These are phyloP conservation scores for Panicum miliaceum DNA, from an alignment of 176 grass and related monocot species.

Conservation along the genomic window DNA sequence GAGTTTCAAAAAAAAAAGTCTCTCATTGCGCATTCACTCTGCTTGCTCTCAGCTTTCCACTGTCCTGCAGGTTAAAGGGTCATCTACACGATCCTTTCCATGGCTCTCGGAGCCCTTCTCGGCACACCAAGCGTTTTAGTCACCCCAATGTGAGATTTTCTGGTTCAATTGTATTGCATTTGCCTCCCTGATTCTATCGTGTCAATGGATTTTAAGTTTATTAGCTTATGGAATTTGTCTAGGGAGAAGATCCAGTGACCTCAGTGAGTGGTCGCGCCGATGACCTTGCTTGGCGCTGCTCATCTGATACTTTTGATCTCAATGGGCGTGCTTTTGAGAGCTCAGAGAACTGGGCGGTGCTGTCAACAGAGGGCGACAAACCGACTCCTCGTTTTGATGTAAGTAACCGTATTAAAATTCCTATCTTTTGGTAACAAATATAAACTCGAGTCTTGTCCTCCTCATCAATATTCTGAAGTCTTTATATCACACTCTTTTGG, in stretches of 20 bases:
- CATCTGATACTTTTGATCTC: conserved; percentile 66
- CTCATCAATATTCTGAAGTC: conserved; percentile 22
- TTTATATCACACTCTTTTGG: conserved; percentile 29
- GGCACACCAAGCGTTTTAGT: conserved; percentile 53
- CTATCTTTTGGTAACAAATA: not conserved
- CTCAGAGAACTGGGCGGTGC: conserved; percentile 76
- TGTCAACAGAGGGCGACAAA: conserved; percentile 78
- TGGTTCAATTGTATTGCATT: conserved; percentile 37
- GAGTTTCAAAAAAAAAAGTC: not conserved
- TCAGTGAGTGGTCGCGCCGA: conserved; percentile 76
- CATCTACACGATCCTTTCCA: conserved; percentile 78
- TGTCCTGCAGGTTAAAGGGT: conserved; percentile 72
- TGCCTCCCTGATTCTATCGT: not conserved
- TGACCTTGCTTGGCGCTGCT: conserved; percentile 63
- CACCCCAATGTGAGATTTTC: conserved; percentile 63
- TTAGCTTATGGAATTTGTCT: conserved; percentile 40
- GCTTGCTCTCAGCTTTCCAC: conserved; percentile 9
- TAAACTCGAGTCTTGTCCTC: not conserved
- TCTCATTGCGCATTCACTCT: conserved; percentile 15
- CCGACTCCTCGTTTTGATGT: conserved; percentile 87
- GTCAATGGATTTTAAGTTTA: conserved; percentile 27
- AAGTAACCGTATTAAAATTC: conserved; percentile 37
- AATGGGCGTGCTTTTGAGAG: conserved; percentile 63
- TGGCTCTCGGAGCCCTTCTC: conserved; percentile 70
- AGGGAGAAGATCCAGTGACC: conserved; percentile 75